Conservation (phyloP, 2,329 filamentous ascomycete genomes). For the Penicillium sp. region DNA sequence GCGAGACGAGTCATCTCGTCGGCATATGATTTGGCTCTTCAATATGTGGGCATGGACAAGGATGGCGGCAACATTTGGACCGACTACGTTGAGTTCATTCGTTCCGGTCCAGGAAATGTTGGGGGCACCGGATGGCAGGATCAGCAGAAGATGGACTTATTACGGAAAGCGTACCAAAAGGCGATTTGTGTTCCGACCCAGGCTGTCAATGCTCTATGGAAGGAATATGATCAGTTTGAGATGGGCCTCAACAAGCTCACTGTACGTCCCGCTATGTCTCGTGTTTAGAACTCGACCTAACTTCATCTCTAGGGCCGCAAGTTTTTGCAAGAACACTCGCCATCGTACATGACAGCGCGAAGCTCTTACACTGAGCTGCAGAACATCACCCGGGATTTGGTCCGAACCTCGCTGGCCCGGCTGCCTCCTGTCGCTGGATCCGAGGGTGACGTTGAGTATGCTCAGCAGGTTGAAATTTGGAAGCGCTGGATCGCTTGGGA, state of each 20-base stretch:
- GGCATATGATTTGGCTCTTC: slow-evolving; percentile 89
- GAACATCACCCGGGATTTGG: slow-evolving; percentile 76
- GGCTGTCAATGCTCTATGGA: slow-evolving; percentile 84
- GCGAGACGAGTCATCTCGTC: slow-evolving; percentile 78
- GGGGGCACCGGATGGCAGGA: slow-evolving; percentile 93
- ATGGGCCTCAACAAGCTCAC: slow-evolving; percentile 91
- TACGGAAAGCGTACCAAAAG: slow-evolving; percentile 89
- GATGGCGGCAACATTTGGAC: slow-evolving; percentile 88
- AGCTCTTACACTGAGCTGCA: slow-evolving; percentile 88
- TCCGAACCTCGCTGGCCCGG: slow-evolving; percentile 74
- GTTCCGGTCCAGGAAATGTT: slow-evolving; percentile 78
- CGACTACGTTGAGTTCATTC: slow-evolving; percentile 93
- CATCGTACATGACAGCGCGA: slow-evolving; percentile 93
- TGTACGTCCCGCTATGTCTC: slow-evolving; percentile 45
- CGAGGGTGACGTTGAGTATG: slow-evolving; percentile 81
- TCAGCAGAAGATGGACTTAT: slow-evolving; percentile 92
- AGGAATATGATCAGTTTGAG: slow-evolving; percentile 96
- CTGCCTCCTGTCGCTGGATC: slow-evolving; percentile 83
- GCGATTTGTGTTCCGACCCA: slow-evolving; percentile 85
- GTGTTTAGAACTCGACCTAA: not conserved
- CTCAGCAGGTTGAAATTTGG: slow-evolving; percentile 84
- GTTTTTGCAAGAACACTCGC: slow-evolving; percentile 88
- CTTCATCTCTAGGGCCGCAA: slow-evolving; percentile 70
- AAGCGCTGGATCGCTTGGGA: slow-evolving; percentile 95
- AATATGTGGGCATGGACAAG: slow-evolving; percentile 86